Percentiles rank a stretch among this genome's conserved stretches.
These are phyloP conservation scores for Prunus mongolica DNA, from an alignment of 306 rosid genomes.

Conservation along the genomic window DNA sequence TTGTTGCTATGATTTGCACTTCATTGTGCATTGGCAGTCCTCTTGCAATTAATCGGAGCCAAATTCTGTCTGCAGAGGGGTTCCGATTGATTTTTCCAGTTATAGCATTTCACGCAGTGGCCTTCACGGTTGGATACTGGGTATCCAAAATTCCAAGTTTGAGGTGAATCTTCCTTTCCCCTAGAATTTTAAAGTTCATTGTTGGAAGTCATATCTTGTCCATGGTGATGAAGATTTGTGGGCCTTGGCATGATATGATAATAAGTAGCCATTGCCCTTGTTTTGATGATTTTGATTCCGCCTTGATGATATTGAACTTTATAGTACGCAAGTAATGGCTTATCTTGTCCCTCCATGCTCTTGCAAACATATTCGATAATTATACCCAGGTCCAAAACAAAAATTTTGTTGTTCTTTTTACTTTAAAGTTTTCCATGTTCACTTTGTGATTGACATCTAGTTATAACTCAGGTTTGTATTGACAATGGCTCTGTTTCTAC, in stretches of 20 bases:
- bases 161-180: constrained; percentile 54
- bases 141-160: constrained; percentile 57
- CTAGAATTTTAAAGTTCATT: neutral
- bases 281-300: neutral
- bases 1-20: constrained; percentile 94
- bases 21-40: constrained; percentile 98
- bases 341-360: neutral
- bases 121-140: constrained; percentile 86
- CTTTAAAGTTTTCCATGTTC: neutral
- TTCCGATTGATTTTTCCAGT: constrained; percentile 72
- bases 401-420: neutral
- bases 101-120: constrained; percentile 65
- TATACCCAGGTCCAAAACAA: neutral
- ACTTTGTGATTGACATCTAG: neutral
- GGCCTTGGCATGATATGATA: neutral
- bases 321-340: neutral
- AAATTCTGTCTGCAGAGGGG: constrained; percentile 74
- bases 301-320: neutral
- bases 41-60: constrained; percentile 74
- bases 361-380: neutral
- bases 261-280: neutral
- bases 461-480: neutral
- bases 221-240: neutral
- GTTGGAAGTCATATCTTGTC: neutral
- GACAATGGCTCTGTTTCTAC: too few species aligned